Percentiles rank a stretch among this genome's conserved stretches.
Conservation (phyloP, 768 basidiomycete species). For the Boletellus emodensis region DNA sequence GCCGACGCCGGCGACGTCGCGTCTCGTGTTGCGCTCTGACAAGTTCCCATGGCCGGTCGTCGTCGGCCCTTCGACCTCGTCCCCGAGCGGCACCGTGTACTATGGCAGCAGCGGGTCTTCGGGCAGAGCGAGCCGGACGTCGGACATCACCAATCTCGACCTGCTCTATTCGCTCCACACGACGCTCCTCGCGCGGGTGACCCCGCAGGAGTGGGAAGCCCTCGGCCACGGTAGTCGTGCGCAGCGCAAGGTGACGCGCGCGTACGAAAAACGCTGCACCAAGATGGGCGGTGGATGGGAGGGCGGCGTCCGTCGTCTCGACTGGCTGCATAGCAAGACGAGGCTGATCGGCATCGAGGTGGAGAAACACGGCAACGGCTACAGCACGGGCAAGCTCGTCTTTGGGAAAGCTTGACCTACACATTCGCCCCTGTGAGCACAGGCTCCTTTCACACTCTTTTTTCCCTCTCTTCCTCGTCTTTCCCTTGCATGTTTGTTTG, state of each 20-base stretch:
- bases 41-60: constrained; percentile 61
- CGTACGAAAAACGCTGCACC: constrained; percentile 60
- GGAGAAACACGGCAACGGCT: constrained; percentile 39
- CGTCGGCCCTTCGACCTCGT: constrained; percentile 36
- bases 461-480: neutral
- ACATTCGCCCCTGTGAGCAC: neutral
- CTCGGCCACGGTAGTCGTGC: constrained; percentile 52
- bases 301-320: constrained; percentile 60
- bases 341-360: constrained; percentile 59
- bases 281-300: constrained; percentile 67
- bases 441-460: constrained; percentile 1
- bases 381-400: constrained; percentile 45
- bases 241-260: constrained; percentile 56
- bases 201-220: constrained; percentile 60
- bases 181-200: constrained; percentile 53
- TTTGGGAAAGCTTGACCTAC: constrained; percentile 39
- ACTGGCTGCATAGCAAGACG: constrained; percentile 63
- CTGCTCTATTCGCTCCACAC: constrained; percentile 57
- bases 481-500: neutral
- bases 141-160: constrained; percentile 56
- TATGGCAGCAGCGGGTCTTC: constrained; percentile 24
- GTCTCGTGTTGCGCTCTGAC: constrained; percentile 50
- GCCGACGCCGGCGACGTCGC: constrained; percentile 40
- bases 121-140: constrained; percentile 20
- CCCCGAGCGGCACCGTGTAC: constrained; percentile 25